phyloP scores from a whole-genome alignment of 2,329 filamentous ascomycete genomes.

The Xylaria sp. region DNA sequence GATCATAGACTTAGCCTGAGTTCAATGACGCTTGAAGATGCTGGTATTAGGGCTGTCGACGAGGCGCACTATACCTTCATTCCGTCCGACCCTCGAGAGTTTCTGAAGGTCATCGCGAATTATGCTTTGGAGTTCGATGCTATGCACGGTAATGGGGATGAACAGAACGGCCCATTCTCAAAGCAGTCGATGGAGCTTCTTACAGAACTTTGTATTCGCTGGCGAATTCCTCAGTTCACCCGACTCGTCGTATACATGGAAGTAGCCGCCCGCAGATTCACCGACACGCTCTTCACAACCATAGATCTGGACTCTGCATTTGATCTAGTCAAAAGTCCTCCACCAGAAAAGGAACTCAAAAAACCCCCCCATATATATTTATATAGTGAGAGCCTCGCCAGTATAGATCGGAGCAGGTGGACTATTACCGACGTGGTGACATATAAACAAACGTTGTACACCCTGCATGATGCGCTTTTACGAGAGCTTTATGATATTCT shows the following conservation, averaged over 20 bases:
- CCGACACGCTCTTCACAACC: constrained; percentile 82
- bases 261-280: constrained; percentile 83
- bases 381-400: constrained; percentile 61
- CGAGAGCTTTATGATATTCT: constrained; percentile 89
- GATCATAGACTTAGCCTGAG: constrained; percentile 77
- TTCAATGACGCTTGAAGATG: constrained; percentile 70
- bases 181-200: constrained; percentile 84
- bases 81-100: constrained; percentile 81
- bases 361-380: constrained; percentile 67
- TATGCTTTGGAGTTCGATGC: constrained; percentile 76
- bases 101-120: constrained; percentile 84
- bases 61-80: constrained; percentile 87
- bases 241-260: constrained; percentile 85
- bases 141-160: constrained; percentile 63
- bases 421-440: constrained; percentile 73
- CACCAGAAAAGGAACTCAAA: constrained; percentile 66
- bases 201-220: constrained; percentile 84
- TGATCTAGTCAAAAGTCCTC: constrained; percentile 79
- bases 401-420: constrained; percentile 71
- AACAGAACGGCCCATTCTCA: constrained; percentile 68
- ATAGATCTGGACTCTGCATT: constrained; percentile 87
- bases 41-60: constrained; percentile 64
- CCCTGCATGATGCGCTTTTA: constrained; percentile 82
- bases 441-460: constrained; percentile 79
- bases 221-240: constrained; percentile 87